Evolutionary conservation across 805 yeast species (phyloP).

Genomic region (Nadsonia fulvescens): DNA sequence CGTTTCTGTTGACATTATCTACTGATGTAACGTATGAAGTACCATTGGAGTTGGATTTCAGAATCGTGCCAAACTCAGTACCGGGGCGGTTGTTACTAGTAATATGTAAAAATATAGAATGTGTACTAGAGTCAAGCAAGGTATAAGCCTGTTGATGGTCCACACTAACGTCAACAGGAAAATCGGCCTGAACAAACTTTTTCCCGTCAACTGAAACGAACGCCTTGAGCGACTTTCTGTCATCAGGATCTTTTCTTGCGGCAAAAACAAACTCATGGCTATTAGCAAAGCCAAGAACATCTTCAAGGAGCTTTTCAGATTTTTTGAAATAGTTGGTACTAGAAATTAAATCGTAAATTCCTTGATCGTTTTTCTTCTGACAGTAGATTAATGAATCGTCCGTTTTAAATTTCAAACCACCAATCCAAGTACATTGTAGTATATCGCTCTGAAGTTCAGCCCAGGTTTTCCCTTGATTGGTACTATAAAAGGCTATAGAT

Average conservation of each 20-base stretch:
- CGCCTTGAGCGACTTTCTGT: constrained; percentile 39
- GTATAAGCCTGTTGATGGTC: constrained; percentile 59
- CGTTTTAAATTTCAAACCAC: too few species aligned
- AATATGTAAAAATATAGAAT: constrained; percentile 66
- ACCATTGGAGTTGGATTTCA: constrained; percentile 86
- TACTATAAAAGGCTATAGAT: constrained; percentile 40
- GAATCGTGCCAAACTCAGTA: constrained; percentile 54
- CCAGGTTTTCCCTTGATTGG: constrained; percentile 69
- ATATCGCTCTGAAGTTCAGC: too few species aligned
- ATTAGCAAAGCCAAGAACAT: constrained; percentile 56
- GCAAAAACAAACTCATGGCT: constrained; percentile 57
- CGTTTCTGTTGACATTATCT: constrained; percentile 56
- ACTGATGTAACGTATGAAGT: constrained; percentile 61
- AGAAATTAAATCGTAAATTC: too few species aligned
- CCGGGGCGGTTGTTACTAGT: constrained; percentile 38
- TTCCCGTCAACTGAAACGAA: constrained; percentile 64
- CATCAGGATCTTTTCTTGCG: constrained; percentile 33
- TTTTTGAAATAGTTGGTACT: constrained; percentile 33
- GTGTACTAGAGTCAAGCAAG: constrained; percentile 50
- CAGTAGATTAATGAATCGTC: too few species aligned
- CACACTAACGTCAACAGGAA: constrained; percentile 50
- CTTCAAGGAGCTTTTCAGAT: constrained; percentile 24
- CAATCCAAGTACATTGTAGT: too few species aligned
- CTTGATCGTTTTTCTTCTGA: too few species aligned
- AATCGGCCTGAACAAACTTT: constrained; percentile 57